phyloP scores from a whole-genome alignment of 352 stramenopile genomes.

The Globisporangium uncinulatum region DNA sequence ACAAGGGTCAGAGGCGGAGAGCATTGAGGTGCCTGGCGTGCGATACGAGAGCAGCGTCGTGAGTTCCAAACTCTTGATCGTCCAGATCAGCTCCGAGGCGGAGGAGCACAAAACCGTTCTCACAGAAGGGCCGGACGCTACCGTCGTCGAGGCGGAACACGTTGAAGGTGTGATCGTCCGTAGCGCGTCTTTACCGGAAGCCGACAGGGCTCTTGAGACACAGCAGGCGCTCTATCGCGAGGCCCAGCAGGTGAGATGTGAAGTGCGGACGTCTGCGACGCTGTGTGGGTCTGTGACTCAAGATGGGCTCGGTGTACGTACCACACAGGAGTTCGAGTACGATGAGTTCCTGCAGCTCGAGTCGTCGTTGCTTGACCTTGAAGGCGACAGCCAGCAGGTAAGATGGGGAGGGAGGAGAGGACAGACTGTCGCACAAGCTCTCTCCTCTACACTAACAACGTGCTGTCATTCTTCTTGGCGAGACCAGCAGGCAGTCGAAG shows the following conservation, averaged over 20 bases:
- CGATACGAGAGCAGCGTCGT: neutral
- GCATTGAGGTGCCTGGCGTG: neutral
- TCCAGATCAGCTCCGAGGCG: neutral
- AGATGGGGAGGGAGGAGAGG: neutral
- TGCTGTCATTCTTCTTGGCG: no score
- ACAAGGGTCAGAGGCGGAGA: neutral
- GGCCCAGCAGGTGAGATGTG: neutral
- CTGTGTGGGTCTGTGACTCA: no score
- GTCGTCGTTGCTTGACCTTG: neutral
- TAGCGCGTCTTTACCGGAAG: neutral
- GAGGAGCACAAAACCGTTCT: neutral
- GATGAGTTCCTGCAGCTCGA: constrained; percentile 24
- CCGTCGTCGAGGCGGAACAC: neutral
- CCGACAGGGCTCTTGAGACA: neutral
- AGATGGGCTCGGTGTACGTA: neutral
- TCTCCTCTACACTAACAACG: neutral
- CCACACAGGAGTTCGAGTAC: constrained; percentile 8
- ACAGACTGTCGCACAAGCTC: no score
- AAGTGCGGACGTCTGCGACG: neutral
- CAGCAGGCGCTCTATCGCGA: neutral
- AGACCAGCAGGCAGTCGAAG: neutral
- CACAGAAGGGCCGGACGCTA: neutral
- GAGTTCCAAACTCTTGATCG: constrained; percentile 2
- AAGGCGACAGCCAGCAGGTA: neutral
- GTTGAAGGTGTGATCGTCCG: neutral